phyloP scores from a whole-genome alignment of 768 basidiomycete genomes.

The Rickenella mellea region DNA sequence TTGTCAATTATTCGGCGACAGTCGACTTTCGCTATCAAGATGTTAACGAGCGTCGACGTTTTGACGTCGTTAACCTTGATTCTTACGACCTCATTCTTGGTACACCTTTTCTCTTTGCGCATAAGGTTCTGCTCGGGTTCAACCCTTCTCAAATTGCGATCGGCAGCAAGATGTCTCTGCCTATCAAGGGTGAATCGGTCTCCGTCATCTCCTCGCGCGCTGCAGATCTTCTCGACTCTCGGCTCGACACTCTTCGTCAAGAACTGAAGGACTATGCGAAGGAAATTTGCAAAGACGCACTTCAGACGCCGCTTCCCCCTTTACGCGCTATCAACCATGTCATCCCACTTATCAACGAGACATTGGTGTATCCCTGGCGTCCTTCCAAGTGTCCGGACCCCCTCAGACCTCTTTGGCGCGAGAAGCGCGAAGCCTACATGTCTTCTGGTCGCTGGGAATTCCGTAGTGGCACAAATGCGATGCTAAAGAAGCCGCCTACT shows the following conservation, averaged over 20 bases:
- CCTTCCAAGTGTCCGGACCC: constrained; percentile 26
- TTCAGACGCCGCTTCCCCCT: constrained; percentile 14
- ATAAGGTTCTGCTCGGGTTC: constrained; percentile 19
- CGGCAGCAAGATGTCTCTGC: constrained; percentile 7
- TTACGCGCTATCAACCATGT: constrained; percentile 24
- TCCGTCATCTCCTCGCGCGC: constrained; percentile 9
- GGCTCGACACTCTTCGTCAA: constrained; percentile 3
- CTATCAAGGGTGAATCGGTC: constrained; percentile 8
- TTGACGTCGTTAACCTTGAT: constrained; percentile 28
- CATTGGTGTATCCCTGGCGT: constrained; percentile 23
- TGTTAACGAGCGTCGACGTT: constrained; percentile 19
- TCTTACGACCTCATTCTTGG: constrained; percentile 31
- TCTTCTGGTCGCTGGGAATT: constrained; percentile 21
- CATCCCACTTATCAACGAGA: constrained; percentile 24
- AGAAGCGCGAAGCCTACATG: constrained; percentile 21
- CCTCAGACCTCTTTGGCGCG: constrained; percentile 13
- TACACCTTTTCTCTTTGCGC: constrained; percentile 28
- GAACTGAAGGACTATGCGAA: constrained; percentile 12
- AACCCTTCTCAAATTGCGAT: constrained; percentile 15
- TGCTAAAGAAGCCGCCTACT: constrained; percentile 19
- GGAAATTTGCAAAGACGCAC: constrained; percentile 9
- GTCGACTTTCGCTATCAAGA: constrained; percentile 24
- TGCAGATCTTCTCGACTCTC: constrained; percentile 7
- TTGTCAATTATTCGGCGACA: constrained; percentile 20
- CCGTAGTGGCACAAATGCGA: constrained; percentile 16